Conservation (phyloP, 306 rosid species). For the Hippophae tibetana region DNA sequence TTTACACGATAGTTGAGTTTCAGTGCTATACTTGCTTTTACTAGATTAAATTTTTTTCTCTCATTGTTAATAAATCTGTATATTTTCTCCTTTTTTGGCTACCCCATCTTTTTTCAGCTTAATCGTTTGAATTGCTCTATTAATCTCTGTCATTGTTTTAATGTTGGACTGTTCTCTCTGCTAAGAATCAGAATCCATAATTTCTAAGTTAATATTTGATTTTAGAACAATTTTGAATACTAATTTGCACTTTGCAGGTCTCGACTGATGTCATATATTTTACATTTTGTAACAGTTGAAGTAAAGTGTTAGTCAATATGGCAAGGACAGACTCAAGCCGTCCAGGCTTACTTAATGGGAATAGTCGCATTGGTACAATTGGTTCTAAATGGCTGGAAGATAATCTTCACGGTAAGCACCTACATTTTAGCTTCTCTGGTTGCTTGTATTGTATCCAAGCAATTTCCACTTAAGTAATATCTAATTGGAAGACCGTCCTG, state of each 20-base stretch:
- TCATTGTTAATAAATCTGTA: too few species aligned
- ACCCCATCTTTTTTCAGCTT: neutral
- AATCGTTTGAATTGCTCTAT: neutral
- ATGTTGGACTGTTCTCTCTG: neutral
- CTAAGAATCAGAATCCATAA: too few species aligned
- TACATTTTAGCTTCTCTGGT: neutral
- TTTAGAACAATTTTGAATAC: neutral
- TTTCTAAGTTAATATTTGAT: neutral
- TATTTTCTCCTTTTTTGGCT: neutral
- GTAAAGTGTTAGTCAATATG: slow-evolving; percentile 16
- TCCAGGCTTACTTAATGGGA: neutral
- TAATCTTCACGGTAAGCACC: slow-evolving; percentile 22
- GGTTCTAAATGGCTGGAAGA: slow-evolving; percentile 21
- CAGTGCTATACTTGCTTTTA: too few species aligned
- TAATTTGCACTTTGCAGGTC: neutral
- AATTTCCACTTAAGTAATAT: neutral
- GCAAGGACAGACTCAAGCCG: slow-evolving; percentile 18
- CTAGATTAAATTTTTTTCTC: too few species aligned
- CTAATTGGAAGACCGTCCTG: neutral
- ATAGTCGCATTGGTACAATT: neutral
- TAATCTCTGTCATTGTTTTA: too few species aligned
- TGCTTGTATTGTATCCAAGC: neutral
- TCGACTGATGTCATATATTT: neutral
- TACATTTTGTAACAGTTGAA: slow-evolving; percentile 2
- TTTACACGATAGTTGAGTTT: too few species aligned